Evolutionary conservation across 2,329 filamentous ascomycete genomes (phyloP), one percentile per base, ranked within the genome.

Genomic region (Shiraia sp.): DNA sequence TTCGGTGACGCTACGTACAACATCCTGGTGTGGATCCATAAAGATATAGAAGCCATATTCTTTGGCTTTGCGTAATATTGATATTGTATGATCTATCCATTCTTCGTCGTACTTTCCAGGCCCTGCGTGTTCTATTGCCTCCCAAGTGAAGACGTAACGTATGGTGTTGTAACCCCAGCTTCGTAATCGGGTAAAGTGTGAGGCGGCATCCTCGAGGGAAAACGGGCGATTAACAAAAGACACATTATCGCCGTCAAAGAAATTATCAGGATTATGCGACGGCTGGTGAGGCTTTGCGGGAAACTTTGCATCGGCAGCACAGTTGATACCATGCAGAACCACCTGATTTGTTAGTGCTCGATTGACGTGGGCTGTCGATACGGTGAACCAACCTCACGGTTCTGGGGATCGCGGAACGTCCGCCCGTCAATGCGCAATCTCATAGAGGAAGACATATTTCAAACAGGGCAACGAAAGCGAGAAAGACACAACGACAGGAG

Each of bases 21-120:
- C 92, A 74, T 99, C 93, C 76, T 99, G 93, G 69, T 99, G 93
- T 14, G 95, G 92, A 59, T 99, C 95, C 90, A 99, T 96, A 66
- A 96, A 97, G 35, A 99, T 79, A 63, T 95, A 96, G 69, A 99
- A 96, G 19, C 88, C 89, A 75, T 95, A 97, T 26, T 83, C 79
- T 66, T 91, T 96, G 26, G 91, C 91, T 51, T 90, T 77, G 42
- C 90, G 81, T 56, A 99, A 72, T 9, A 96, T 77, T 27, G 88
- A 80, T 53, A 99, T 90, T 1, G 93, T 99, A 66, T 95, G 90
- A 53, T 88, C 79, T 53, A 97, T 91, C 80, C 88, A 99, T 48
- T 88, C 85, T 64, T 99, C 90, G 60, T 99, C 95, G 68, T 97
- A 99, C 61, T 82, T 85, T 1, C 91, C 90, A 0, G 95, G 93